Base-by-base conservation (phyloP, 2,329 filamentous ascomycete genomes). In the Ophiostoma novo-ulmi region DNA sequence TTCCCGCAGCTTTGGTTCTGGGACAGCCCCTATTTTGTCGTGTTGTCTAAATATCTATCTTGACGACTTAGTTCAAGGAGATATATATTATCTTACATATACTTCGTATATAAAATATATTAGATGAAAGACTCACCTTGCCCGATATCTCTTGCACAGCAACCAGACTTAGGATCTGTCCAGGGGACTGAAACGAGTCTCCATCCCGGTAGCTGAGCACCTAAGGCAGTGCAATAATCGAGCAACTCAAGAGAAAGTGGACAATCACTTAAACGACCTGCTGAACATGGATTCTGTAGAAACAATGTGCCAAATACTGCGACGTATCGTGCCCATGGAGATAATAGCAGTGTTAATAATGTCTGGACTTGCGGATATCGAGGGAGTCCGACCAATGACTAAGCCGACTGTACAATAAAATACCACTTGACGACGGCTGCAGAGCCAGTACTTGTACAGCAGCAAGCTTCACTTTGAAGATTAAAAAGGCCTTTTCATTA, bases 131-230 rank as follows among this genome's bases (percentile, higher is more conserved):
- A 48, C 44, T 20, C 26, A 1, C 26, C 26, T 26, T 26, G 26
- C 26, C 2, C 14, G 20, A 48, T 20, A 6, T 48, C 4, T 7
- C 44, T 5, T 5, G 17, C 14, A 44, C 44, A 48, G 44, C 44
- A 48, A 48, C 44, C 17, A 31, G 31, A 44, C 14, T 14, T 14
- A 39, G 38, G 38, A 48, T 48, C 17, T 58, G 13, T 58, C 26
- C 52, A 58, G 52, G 52, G 52, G n/a, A 58, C n/a, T 58, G 52
- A 58, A 58, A 58, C 52, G 52, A 58, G 44, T 58, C 52, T 58
- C 22, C 52, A 58, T 58, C 52, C 22, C 20, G 10, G 48, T 22
- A 26, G 22, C 52, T 58, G 22, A 48, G 44, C 44, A 20, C 20
- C 31, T 4, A 31, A 48, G 52, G 52, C 52, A 58, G 52, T 58